Conservation (phyloP, 2,329 filamentous ascomycete species). For the Cladorrhinum sp. region DNA sequence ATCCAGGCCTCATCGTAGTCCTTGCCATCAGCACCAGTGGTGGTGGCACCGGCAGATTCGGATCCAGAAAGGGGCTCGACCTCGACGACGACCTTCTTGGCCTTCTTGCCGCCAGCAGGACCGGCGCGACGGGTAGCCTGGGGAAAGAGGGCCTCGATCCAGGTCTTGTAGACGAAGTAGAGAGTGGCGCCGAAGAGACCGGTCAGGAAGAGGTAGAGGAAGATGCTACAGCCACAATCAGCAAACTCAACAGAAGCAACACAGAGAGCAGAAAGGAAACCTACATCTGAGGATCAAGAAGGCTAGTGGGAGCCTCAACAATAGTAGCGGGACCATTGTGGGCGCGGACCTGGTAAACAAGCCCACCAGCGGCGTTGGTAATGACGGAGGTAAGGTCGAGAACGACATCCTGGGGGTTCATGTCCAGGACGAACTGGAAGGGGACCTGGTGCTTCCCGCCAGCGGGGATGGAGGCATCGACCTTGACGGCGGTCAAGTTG, state of each 20-base stretch:
- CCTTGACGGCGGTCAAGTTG: conserved; percentile 79
- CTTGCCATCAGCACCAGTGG: conserved; percentile 62
- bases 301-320: conserved; percentile 85
- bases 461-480: conserved; percentile 69
- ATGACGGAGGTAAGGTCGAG: conserved; percentile 76
- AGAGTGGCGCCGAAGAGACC: conserved; percentile 73
- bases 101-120: conserved; percentile 56
- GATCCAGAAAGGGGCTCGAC: conserved; percentile 63
- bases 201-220: conserved; percentile 90
- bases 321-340: conserved; percentile 82
- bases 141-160: conserved; percentile 94
- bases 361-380: conserved; percentile 57
- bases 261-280: conserved; percentile 31
- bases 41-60: conserved; percentile 67
- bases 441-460: conserved; percentile 74
- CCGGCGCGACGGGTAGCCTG: conserved; percentile 70
- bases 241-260: not conserved
- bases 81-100: conserved; percentile 64
- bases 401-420: conserved; percentile 86
- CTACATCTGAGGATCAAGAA: conserved; percentile 95
- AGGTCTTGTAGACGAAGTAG: conserved; percentile 98
- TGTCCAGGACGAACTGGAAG: conserved; percentile 83
- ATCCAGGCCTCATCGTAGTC: conserved; percentile 93
- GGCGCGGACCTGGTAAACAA: conserved; percentile 72
- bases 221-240: conserved; percentile 62